phyloP scores from a whole-genome alignment of 805 yeast species.

The Candida succiphila region DNA sequence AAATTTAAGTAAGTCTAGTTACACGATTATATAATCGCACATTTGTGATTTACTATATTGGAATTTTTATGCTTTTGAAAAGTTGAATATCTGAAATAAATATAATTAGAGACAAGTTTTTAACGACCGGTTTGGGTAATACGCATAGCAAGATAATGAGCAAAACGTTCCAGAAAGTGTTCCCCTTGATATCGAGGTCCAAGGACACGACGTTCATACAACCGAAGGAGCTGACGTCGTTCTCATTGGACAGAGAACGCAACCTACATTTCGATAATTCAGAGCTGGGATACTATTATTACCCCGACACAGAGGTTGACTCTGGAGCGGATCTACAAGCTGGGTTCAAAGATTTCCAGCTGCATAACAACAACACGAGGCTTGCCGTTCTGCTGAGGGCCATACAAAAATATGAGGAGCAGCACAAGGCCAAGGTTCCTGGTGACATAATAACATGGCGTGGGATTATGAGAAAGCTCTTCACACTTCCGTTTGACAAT shows the following conservation, averaged over 20 bases:
- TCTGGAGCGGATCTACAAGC: constrained; percentile 45
- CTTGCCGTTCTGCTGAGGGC: constrained; percentile 50
- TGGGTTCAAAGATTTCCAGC: constrained; percentile 53
- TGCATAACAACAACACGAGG: constrained; percentile 48
- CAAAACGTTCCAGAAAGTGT: no score
- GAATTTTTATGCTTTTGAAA: no score
- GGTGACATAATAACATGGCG: constrained; percentile 75
- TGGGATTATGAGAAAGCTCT: constrained; percentile 68
- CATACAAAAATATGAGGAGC: constrained; percentile 44
- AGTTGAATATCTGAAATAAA: no score
- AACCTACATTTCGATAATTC: constrained; percentile 41
- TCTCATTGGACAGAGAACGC: constrained; percentile 45
- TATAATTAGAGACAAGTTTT: no score
- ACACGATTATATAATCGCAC: no score
- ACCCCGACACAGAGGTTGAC: constrained; percentile 65
- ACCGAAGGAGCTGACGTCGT: constrained; percentile 74
- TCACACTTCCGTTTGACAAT: constrained; percentile 55
- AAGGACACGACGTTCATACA: constrained; percentile 65
- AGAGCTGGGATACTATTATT: constrained; percentile 61
- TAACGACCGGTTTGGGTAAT: no score
- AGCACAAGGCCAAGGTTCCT: constrained; percentile 30
- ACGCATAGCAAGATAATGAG: no score
- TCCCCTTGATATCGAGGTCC: constrained; percentile 38
- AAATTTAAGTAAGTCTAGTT: no score
- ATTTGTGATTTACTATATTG: no score